Evolutionary conservation across 106 monocot genomes (phyloP), one percentile per base, ranked within the genome.

Genomic region (Dendrobium nobile): DNA sequence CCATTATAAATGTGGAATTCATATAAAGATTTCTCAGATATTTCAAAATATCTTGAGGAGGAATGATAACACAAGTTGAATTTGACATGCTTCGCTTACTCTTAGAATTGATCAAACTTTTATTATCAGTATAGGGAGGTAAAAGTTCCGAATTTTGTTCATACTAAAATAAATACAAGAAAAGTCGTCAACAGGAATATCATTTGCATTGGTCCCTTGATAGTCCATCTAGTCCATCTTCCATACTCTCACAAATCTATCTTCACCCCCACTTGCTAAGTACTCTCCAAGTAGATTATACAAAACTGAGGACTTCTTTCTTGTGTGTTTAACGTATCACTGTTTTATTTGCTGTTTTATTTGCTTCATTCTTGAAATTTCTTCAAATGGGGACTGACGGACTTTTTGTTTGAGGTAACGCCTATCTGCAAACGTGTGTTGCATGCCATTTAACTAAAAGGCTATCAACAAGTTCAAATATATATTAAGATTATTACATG

Each of bases 201-300:
- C 85, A 72, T 41, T 48, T 22, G 80, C 77, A 41, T 64, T 80
- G 19, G 48, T 78, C 59, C 80, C 77, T 73, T 75, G 79, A 31
- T 67, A 80, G 55, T 84, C 84, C 67, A 48, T 85, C 75, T 67
- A 80, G 55, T 84, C 84, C 67, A 48, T 85, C 75, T 27, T 64
- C 95, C 95, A 95, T 11, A 95, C 88, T 78, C 89, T 78, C 54
- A 95, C 90, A 75, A 93, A 72, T 43, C 91, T 86, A 84, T 95
- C 95, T 87, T 93, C 27, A 27, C 27, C 91, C 11, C 89, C 93
- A 48, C 55, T 95, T 1, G 95, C 93, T 41, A 95, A 77, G 80
- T 85, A 91, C 44, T 82, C 74, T 3, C 93, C 95, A 79, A 27
- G 27, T 27, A 27, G 27, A 27, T 27, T 27, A 27, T 27, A 27